These are phyloP conservation scores for Talaromyces sp. DNA, from an alignment of 2,329 filamentous ascomycete genomes.

Conservation along the genomic window DNA sequence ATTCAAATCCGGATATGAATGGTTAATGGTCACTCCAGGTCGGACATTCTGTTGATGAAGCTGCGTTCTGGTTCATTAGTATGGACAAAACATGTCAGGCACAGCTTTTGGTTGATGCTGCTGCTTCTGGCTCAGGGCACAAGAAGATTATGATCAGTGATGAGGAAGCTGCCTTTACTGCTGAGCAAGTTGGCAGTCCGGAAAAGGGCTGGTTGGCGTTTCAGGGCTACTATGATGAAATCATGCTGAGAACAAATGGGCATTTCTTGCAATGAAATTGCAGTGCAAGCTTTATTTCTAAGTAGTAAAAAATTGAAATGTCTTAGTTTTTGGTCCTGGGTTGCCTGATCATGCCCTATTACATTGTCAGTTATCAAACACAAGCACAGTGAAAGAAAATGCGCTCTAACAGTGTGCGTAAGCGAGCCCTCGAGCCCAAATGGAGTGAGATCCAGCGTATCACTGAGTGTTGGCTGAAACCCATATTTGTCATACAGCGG, in stretches of 20 bases:
- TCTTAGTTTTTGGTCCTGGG: not conserved
- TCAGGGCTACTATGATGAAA: slow-evolving; percentile 50
- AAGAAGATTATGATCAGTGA: slow-evolving; percentile 21
- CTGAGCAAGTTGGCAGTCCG: slow-evolving; percentile 23
- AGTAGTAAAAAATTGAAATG: not conserved
- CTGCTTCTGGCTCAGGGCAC: slow-evolving; percentile 8
- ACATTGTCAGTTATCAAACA: not conserved
- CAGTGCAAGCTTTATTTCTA: not conserved
- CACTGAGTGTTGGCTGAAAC: slow-evolving; percentile 8
- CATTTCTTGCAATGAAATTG: slow-evolving; percentile 36
- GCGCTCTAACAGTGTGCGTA: not conserved
- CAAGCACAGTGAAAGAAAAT: not conserved
- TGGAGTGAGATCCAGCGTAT: not conserved
- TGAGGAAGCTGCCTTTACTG: slow-evolving; percentile 19
- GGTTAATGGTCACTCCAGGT: not conserved
- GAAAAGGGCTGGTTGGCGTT: slow-evolving; percentile 51
- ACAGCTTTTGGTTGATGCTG: slow-evolving; percentile 15
- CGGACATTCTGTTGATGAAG: slow-evolving; percentile 45
- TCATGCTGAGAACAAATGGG: slow-evolving; percentile 46
- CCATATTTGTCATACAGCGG: slow-evolving; percentile 29
- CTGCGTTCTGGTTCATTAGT: slow-evolving; percentile 50
- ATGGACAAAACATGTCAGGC: slow-evolving; percentile 21
- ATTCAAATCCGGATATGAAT: not conserved
- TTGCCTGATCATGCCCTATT: slow-evolving; percentile 7
- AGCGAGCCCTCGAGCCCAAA: not conserved